phyloP scores from a whole-genome alignment of 768 basidiomycete genomes.

The Lentinula sp. region DNA sequence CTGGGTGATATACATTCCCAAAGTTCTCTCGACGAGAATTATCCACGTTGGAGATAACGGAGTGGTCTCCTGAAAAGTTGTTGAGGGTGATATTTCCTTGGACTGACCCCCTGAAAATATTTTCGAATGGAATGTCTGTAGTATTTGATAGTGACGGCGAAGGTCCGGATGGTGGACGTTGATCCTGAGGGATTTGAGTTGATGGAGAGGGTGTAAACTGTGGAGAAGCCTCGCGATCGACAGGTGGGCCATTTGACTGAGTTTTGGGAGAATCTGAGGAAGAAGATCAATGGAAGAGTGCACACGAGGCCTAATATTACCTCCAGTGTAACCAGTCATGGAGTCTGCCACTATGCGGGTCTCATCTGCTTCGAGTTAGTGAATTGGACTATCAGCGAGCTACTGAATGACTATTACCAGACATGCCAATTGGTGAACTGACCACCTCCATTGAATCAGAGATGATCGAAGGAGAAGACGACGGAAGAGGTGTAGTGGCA shows the following conservation, averaged over 20 bases:
- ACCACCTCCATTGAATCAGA: neutral
- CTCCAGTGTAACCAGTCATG: too few species aligned
- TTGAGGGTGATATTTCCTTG: neutral
- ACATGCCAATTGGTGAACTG: neutral
- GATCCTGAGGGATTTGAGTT: neutral
- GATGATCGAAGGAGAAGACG: neutral
- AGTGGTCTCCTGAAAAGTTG: neutral
- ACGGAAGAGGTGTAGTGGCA: neutral
- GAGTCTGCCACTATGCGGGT: too few species aligned
- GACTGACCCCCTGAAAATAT: neutral
- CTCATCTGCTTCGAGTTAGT: neutral
- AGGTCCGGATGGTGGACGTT: neutral
- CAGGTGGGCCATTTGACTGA: too few species aligned
- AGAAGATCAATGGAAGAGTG: too few species aligned
- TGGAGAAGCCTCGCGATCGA: too few species aligned
- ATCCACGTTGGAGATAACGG: neutral
- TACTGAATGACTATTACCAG: too few species aligned
- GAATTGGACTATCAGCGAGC: neutral
- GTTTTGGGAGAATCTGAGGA: too few species aligned
- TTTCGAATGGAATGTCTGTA: neutral
- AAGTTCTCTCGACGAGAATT: neutral
- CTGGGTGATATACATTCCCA: neutral
- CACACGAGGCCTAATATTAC: too few species aligned
- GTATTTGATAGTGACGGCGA: too few species aligned
- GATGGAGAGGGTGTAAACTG: neutral